Evolutionary conservation across 192 early-diverging fungal species (phyloP), one percentile per base, ranked within the genome.

Genomic region (Allomyces macrogynus): DNA sequence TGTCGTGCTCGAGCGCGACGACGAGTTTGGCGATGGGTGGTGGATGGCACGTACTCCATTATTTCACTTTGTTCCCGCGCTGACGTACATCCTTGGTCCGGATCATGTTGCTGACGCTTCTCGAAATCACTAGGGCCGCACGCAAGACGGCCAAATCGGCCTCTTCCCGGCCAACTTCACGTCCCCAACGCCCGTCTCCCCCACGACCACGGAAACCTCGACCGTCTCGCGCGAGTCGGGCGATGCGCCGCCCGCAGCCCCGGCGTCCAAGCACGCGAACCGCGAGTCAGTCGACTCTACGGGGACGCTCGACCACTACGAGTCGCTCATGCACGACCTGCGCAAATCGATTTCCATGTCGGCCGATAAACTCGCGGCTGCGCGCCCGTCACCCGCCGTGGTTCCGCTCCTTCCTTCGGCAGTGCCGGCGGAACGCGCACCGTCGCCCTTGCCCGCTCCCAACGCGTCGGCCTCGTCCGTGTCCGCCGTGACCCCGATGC

Each of bases 1-100:
- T 10, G 70, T 84, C 23, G 80, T 89, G 4, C 62, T 87, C 11
- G 84, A 89, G 67, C 80, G 73, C 61, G 87, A 89, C 63, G 84
- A 87, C 32, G 68, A 73, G 25, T 87, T 75, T 67, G 70, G 74
- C 22, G 87, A 89, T 71, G 87, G 87, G 24, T 89, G 87, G 87
- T 89, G 87, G 87, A 72, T 79, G 74, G 84, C 80, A 79, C 76
- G 68, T 62, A 67, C 32, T 3, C 32, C 0, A 0, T 40, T 40
- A 7, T 40, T 40, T 7, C 3, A n/a, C 32, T 7, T 8, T 40
- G 32, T 40, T 40, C 32, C 32, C 32, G 32, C 32, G 32, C 32
- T 40, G 32, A 40, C 32, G 32, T 40, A 40, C 7, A 8, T 40
- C 3, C 32, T 40, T 0, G 0, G n/a, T 40, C 32, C 32, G 8